A percentile compares a stretch with the other conserved stretches of the same genome.
phyloP scores from a whole-genome alignment of 2,329 filamentous ascomycete genomes.

The Fusarium algeriense region DNA sequence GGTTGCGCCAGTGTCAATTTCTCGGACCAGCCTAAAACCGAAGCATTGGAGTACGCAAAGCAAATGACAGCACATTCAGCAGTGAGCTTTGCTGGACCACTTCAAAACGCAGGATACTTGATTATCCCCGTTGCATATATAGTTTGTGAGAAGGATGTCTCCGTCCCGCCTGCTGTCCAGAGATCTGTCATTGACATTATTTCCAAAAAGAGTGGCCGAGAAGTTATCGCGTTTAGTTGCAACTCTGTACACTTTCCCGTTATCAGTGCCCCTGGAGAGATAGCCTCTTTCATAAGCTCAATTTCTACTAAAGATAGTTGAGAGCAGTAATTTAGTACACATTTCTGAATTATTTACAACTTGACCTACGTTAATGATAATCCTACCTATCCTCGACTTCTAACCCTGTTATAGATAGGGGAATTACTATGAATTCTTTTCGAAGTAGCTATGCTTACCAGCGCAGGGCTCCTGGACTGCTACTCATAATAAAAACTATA shows the following conservation, averaged over 20 bases:
- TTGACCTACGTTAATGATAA: no score
- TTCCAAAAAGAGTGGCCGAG: not conserved
- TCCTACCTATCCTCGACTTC: no score
- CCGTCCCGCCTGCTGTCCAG: not conserved
- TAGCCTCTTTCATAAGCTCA: not conserved
- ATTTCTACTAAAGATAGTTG: accelerated
- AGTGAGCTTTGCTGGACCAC: not conserved
- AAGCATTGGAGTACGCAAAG: not conserved
- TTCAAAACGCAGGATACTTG: not conserved
- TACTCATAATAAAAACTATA: no score
- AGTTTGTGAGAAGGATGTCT: not conserved
- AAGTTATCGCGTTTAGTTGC: not conserved
- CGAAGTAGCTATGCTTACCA: no score
- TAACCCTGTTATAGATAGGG: no score
- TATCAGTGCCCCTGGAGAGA: not conserved
- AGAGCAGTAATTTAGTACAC: accelerated
- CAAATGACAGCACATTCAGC: not conserved
- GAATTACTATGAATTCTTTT: no score
- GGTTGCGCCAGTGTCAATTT: not conserved
- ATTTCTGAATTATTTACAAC: accelerated
- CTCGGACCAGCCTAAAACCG: not conserved
- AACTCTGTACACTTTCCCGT: not conserved
- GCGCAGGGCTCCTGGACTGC: no score
- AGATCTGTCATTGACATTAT: not conserved
- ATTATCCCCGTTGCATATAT: not conserved